Conservation (phyloP, 768 basidiomycete genomes). For the Pleurotus platypus region DNA sequence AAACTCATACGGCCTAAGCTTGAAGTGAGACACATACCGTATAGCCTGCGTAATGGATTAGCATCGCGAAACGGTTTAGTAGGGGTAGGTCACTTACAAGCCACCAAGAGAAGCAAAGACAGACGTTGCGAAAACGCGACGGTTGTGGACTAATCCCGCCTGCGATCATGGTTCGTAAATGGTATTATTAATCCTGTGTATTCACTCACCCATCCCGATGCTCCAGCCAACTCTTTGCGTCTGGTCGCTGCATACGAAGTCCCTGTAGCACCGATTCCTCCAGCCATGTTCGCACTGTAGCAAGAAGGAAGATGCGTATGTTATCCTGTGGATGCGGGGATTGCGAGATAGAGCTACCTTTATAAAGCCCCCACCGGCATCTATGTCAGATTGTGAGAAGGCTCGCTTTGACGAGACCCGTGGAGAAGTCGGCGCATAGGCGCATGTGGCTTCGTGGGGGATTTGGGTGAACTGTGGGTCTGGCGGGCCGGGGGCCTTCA, state of each 20-base stretch:
- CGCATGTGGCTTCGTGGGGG: too few species aligned
- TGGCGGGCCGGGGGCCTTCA: too few species aligned
- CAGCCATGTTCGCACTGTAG: neutral
- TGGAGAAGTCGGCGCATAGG: too few species aligned
- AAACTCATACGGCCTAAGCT: neutral
- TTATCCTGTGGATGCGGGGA: neutral
- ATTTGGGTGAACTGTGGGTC: too few species aligned
- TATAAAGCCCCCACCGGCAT: constrained; percentile 1
- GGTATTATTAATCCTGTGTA: neutral
- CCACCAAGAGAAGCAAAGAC: constrained; percentile 80
- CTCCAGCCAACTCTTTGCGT: constrained; percentile 53
- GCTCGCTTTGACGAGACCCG: too few species aligned
- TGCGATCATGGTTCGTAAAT: constrained; percentile 16
- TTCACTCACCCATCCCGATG: constrained; percentile 62
- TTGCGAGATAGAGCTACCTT: neutral
- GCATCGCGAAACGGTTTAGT: neutral
- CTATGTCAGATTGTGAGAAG: neutral
- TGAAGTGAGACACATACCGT: constrained; percentile 38
- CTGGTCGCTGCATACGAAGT: constrained; percentile 36
- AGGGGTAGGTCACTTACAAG: constrained; percentile 41
- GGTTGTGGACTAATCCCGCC: constrained; percentile 66
- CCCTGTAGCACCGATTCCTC: neutral
- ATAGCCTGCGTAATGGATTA: constrained; percentile 39
- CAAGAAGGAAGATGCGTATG: neutral
- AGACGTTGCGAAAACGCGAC: constrained; percentile 61